Evolutionary conservation across 257 asterid genomes (phyloP).

Genomic region (Solanum sejunctum): DNA sequence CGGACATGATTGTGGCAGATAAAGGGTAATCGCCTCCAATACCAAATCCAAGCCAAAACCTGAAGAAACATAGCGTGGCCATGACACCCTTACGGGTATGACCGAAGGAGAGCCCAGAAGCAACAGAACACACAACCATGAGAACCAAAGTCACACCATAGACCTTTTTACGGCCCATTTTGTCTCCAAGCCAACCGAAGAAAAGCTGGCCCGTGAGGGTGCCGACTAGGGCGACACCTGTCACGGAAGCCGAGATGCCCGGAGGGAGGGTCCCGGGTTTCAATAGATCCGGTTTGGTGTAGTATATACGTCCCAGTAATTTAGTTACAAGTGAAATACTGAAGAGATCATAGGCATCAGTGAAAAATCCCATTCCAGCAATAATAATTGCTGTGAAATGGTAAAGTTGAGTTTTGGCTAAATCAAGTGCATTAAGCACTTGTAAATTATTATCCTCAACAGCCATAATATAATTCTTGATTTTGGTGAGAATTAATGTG

Average conservation of each 20-base stretch:
- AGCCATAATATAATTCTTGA: neutral
- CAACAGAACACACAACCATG: slow-evolving; percentile 10
- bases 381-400: slow-evolving; percentile 8
- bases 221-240: slow-evolving; percentile 17
- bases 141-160: slow-evolving; percentile 12
- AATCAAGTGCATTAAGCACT: neutral
- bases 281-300: neutral
- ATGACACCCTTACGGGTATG: slow-evolving; percentile 9
- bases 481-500: neutral
- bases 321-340: slow-evolving; percentile 10
- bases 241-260: neutral
- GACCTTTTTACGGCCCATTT: slow-evolving; percentile 13
- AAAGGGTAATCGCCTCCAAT: neutral
- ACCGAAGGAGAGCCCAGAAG: slow-evolving; percentile 16
- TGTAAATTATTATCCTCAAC: neutral
- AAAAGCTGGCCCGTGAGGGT: slow-evolving; percentile 14
- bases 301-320: slow-evolving; percentile 13
- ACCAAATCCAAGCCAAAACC: slow-evolving; percentile 18
- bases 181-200: slow-evolving; percentile 6
- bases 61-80: slow-evolving; percentile 13
- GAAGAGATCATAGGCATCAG: slow-evolving; percentile 16
- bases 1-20: neutral
- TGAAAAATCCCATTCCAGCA: slow-evolving; percentile 20
- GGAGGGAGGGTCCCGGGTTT: slow-evolving; percentile 20
- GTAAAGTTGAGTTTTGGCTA: slow-evolving; percentile 11